Evolutionary conservation across 2,329 filamentous ascomycete genomes (phyloP).

Genomic region (Penicillium capsulatum): DNA sequence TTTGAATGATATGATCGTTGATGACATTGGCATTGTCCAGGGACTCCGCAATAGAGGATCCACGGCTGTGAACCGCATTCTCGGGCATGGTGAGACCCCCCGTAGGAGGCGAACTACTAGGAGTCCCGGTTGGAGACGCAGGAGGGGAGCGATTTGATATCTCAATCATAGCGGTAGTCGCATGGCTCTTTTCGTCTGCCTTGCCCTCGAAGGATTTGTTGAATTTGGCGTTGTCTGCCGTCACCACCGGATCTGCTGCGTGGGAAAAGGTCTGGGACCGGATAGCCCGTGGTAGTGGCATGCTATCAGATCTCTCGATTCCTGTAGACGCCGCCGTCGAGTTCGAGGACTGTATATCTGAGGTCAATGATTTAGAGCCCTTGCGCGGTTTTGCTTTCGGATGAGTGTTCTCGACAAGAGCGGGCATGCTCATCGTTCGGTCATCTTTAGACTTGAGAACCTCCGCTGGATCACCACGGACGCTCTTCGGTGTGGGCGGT

Average conservation of each 20-base stretch:
- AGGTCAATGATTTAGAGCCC: slow-evolving; percentile 24
- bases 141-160: slow-evolving; percentile 60
- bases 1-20: slow-evolving; percentile 21
- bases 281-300: slow-evolving; percentile 53
- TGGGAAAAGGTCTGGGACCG: slow-evolving; percentile 61
- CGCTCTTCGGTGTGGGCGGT: slow-evolving; percentile 18
- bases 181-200: slow-evolving; percentile 56
- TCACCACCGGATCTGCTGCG: slow-evolving; percentile 61
- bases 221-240: slow-evolving; percentile 62
- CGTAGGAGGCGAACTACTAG: slow-evolving; percentile 43
- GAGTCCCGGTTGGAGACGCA: slow-evolving; percentile 50
- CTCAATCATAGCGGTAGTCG: slow-evolving; percentile 62
- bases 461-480: slow-evolving; percentile 23
- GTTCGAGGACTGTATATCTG: slow-evolving; percentile 17
- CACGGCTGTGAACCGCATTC: slow-evolving; percentile 41
- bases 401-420: slow-evolving; percentile 24
- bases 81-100: slow-evolving; percentile 34
- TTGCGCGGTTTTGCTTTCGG: slow-evolving; percentile 28
- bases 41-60: slow-evolving; percentile 51
- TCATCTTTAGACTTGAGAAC: slow-evolving; percentile 33
- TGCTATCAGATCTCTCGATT: slow-evolving; percentile 33
- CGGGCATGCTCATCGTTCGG: slow-evolving; percentile 33
- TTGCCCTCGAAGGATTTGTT: slow-evolving; percentile 57
- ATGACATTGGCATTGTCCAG: slow-evolving; percentile 23
- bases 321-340: slow-evolving; percentile 27